Evolutionary conservation across 495 filamentous ascomycete genomes (phyloP).

Genomic region (Trichoderma virens): DNA sequence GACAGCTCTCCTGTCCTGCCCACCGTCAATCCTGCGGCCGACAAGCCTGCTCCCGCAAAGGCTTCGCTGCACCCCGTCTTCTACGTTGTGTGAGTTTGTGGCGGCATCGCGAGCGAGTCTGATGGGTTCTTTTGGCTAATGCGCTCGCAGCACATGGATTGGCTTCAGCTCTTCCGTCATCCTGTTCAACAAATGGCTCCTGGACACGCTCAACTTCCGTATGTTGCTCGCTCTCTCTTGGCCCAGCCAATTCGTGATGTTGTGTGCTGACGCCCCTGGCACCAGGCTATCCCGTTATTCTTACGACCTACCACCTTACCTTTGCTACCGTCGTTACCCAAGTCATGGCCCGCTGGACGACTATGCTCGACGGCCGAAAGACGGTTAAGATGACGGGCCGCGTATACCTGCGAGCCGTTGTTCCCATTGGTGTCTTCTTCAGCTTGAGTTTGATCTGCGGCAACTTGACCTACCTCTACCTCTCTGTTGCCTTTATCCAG

Average conservation of each 20-base stretch:
- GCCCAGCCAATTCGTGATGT: background rate
- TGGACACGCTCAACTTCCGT: slow-evolving; percentile 78
- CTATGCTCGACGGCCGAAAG: slow-evolving; percentile 80
- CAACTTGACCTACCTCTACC: slow-evolving; percentile 86
- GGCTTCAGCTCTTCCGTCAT: slow-evolving; percentile 85
- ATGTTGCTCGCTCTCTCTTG: slow-evolving; percentile 33
- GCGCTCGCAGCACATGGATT: slow-evolving; percentile 70
- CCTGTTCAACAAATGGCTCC: slow-evolving; percentile 98
- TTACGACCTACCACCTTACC: slow-evolving; percentile 88
- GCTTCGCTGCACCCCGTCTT: slow-evolving; percentile 69
- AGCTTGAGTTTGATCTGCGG: slow-evolving; percentile 90
- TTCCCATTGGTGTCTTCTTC: slow-evolving; percentile 90
- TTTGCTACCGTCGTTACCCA: slow-evolving; percentile 91
- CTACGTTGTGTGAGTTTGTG: slow-evolving; percentile 71
- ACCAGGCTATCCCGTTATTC: slow-evolving; percentile 56
- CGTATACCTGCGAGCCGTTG: slow-evolving; percentile 83
- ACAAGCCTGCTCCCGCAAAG: slow-evolving; percentile 59
- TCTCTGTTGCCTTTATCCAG: slow-evolving; percentile 92
- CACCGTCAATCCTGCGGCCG: slow-evolving; percentile 61
- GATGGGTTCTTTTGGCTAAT: slow-evolving; percentile 8
- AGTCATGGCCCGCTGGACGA: slow-evolving; percentile 76
- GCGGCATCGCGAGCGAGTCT: background rate
- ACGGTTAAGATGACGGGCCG: slow-evolving; percentile 88
- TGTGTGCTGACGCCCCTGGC: background rate
- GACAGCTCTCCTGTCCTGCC: slow-evolving; percentile 60